Percentiles rank a stretch among this genome's conserved stretches.
These are phyloP conservation scores for Vigna mungo DNA, from an alignment of 306 rosid species.

Conservation along the genomic window DNA sequence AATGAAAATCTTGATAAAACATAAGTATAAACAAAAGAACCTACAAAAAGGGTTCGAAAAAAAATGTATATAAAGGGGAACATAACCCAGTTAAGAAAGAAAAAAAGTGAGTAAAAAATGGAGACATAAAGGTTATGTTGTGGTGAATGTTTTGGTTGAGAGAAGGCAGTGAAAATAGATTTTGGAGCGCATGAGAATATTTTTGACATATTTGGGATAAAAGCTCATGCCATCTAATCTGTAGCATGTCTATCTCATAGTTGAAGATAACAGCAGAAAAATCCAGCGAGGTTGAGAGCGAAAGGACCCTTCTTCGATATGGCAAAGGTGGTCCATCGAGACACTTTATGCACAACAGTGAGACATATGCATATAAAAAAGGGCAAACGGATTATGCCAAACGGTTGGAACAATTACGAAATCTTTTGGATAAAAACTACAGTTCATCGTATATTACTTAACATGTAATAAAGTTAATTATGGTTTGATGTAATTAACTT, in stretches of 20 bases:
- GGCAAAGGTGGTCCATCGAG: conserved; percentile 77
- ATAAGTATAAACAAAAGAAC: too few species aligned
- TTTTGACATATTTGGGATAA: conserved; percentile 68
- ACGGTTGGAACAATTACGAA: conserved; percentile 81
- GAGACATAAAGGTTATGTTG: conserved; percentile 41
- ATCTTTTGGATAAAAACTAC: conserved; percentile 60
- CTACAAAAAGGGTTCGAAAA: too few species aligned
- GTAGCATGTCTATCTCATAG: conserved; percentile 82
- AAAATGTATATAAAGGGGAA: too few species aligned
- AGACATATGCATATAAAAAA: conserved; percentile 61
- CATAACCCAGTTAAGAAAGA: not conserved
- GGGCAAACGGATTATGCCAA: conserved; percentile 74
- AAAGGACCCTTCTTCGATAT: conserved; percentile 78
- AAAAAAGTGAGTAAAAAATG: not conserved
- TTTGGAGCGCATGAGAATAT: conserved; percentile 74
- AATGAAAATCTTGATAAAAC: too few species aligned
- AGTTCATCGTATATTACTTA: not conserved
- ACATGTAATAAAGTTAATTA: too few species aligned
- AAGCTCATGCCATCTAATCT: conserved; percentile 79
- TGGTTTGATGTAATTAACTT: too few species aligned
- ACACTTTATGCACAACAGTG: conserved; percentile 87
- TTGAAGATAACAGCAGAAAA: conserved; percentile 83
- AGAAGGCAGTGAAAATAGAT: conserved; percentile 53
- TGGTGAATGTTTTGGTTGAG: conserved; percentile 53
- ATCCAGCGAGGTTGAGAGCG: conserved; percentile 71